phyloP scores from a whole-genome alignment of 2,329 filamentous ascomycete species.

The Penicillium fuscoglaucum region DNA sequence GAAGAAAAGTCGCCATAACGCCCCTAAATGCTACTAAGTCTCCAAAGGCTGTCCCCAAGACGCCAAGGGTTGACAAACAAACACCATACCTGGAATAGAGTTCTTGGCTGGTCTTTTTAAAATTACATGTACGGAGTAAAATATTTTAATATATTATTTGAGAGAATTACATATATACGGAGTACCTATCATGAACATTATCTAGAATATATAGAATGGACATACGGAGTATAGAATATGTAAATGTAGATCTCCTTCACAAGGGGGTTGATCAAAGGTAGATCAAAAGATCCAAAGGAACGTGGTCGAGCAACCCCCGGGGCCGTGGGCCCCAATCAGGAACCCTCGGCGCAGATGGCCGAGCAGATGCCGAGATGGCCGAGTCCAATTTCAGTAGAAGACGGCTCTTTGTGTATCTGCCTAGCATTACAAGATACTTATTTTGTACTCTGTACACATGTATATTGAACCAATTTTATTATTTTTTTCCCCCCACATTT shows the following conservation, averaged over 20 bases:
- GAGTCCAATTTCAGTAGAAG: not conserved
- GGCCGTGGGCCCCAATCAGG: conserved; percentile 3
- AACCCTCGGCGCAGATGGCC: too few relatives aligned
- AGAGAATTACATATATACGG: not conserved
- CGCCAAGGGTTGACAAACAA: not conserved
- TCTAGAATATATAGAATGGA: not conserved
- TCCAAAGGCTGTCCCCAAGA: not conserved
- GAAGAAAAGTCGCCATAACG: not conserved
- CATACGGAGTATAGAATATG: not conserved
- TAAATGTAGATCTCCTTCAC: not conserved
- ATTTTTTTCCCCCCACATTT: too few relatives aligned
- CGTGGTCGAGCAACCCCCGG: not conserved
- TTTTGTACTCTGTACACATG: too few relatives aligned
- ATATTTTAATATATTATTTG: not conserved
- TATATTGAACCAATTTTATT: too few relatives aligned
- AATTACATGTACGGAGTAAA: not conserved
- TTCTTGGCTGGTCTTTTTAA: not conserved
- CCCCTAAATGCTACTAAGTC: not conserved
- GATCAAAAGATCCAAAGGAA: conserved; percentile 1
- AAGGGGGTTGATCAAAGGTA: not conserved
- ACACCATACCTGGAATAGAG: not conserved
- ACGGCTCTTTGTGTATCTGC: not conserved
- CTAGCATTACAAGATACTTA: too few relatives aligned
- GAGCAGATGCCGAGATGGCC: too few relatives aligned
- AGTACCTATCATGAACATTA: too few relatives aligned